Evolutionary conservation across 179 eudicot species (phyloP).

Genomic region (Camellia oleifera): DNA sequence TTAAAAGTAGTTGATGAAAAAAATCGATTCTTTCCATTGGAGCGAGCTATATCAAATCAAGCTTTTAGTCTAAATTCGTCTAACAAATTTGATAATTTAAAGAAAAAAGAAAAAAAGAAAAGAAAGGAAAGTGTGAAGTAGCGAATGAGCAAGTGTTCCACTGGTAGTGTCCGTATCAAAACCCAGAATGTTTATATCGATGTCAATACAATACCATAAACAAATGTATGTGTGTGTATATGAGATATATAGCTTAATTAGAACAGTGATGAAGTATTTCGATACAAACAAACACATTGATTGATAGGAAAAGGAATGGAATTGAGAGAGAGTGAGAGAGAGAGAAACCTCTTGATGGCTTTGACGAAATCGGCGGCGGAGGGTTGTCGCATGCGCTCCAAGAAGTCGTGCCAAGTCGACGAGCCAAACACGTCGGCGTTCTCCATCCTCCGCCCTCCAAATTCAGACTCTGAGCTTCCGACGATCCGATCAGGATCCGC

Average conservation of each 20-base stretch:
- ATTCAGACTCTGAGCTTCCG: neutral
- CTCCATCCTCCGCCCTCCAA: slow-evolving; percentile 46
- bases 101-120: too few species aligned
- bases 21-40: too few species aligned
- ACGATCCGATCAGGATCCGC: neutral
- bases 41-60: too few species aligned
- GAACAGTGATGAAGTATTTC: neutral
- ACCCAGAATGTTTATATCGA: neutral
- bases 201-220: neutral
- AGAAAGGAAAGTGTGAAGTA: too few species aligned
- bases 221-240: neutral
- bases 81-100: too few species aligned
- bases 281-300: neutral
- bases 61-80: too few species aligned
- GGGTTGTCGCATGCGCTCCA: slow-evolving; percentile 98
- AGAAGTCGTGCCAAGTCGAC: slow-evolving; percentile 95
- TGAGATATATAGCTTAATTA: neutral
- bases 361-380: slow-evolving; percentile 94
- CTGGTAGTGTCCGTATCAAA: too few species aligned
- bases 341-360: slow-evolving; percentile 77
- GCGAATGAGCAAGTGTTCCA: too few species aligned
- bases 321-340: neutral
- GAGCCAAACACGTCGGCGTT: slow-evolving; percentile 68
- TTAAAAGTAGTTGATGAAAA: too few species aligned
- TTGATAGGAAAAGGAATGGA: neutral